These are phyloP conservation scores for Colletotrichum euphorbiae DNA, from an alignment of 2,329 filamentous ascomycete species.

Conservation along the genomic window DNA sequence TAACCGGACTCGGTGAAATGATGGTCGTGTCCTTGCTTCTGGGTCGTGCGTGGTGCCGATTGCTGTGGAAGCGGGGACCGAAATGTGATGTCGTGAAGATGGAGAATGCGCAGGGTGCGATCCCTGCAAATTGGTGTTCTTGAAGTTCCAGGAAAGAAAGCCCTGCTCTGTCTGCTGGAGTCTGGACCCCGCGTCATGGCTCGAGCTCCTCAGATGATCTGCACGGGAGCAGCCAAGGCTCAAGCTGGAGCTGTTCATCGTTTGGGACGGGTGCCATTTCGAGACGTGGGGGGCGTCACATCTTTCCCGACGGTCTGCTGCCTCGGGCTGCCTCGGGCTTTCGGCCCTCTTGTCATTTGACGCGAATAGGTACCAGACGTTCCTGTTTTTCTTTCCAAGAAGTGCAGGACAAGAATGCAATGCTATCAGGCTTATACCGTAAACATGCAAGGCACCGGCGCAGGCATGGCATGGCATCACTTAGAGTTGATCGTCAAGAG, in stretches of 20 bases:
- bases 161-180: slow-evolving; percentile 21
- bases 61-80: slow-evolving; percentile 16
- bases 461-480: too few species aligned
- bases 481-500: too few species aligned
- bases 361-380: too few species aligned
- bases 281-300: slow-evolving; percentile 18
- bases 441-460: too few species aligned
- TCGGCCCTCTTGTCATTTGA: too few species aligned
- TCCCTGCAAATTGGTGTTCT: slow-evolving; percentile 29
- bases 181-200: slow-evolving; percentile 30
- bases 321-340: too few species aligned
- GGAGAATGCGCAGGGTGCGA: slow-evolving; percentile 2
- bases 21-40: neutral
- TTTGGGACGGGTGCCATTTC: slow-evolving; percentile 9
- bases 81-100: slow-evolving; percentile 31
- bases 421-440: too few species aligned
- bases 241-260: slow-evolving; percentile 29
- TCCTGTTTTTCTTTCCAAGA: too few species aligned
- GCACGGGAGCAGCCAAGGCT: slow-evolving; percentile 35
- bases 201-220: slow-evolving; percentile 35
- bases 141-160: slow-evolving; percentile 10
- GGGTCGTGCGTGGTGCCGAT: neutral
- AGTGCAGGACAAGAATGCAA: too few species aligned
- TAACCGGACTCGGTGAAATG: too few species aligned
- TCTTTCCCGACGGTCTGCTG: neutral